Evolutionary conservation across 805 yeast genomes (phyloP), one percentile per base, ranked within the genome.

Genomic region (Pichia nanzhaoensis): DNA sequence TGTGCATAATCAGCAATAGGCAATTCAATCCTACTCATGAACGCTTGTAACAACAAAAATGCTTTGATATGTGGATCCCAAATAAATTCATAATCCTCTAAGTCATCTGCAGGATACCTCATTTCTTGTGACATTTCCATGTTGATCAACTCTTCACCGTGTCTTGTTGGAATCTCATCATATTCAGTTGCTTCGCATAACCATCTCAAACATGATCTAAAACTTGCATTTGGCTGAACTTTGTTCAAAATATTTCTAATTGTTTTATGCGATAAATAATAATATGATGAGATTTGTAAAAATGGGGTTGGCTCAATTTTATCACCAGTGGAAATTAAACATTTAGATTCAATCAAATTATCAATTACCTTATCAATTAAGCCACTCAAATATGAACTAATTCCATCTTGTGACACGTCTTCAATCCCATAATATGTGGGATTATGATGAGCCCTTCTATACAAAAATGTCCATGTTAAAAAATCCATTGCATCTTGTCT

Each of bases 1-100:
- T 91, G 98, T 9, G 84, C 72, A 60, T 93, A 93, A 69, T 93
- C 99, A 0, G 95, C 95, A 57, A 93, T 86, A 2, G 98, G 99
- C 39, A 93, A 68, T 48, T 86, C 93, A 5, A 78, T 68, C 39
- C 89, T 66, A 32, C 77, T 67, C 74, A 85, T 77, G 54, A 73
- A 82, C 0, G 91, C 90, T 59, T 85, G 93, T 8, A 84, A 58
- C 52, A 85, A 70, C 49, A 85, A 66, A 54, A 73, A 85, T 2
- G 88, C 79, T 59, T 85, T 85, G 52, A 85, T 85, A 60, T 85
- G 95, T 5, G 95, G 93, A 59, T 89, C 95, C 82, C 93, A 87
- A 64, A 87, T 80, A 50, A 74, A 73, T 50, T 77, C 82, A 45
- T 71, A 67, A n/a, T 71, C 69, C 17, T 74, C 72, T 53, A 77